These are phyloP conservation scores for Stephania cephalantha DNA, from an alignment of 164 flowering plant species.

Conservation along the genomic window DNA sequence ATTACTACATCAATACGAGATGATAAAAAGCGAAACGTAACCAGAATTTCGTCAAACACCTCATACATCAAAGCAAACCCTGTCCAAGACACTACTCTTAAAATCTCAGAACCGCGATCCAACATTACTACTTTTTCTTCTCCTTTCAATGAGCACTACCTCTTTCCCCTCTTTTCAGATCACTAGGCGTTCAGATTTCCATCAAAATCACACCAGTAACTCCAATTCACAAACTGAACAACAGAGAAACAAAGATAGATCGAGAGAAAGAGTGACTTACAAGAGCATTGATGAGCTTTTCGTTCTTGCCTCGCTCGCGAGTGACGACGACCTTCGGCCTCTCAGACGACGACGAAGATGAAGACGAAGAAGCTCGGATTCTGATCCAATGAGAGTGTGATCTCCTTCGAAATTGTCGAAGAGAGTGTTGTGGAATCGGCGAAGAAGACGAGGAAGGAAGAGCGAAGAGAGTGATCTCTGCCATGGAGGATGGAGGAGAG, in stretches of 20 bases:
- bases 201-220: neutral
- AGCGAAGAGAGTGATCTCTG: constrained; percentile 25
- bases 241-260: neutral
- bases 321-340: constrained; percentile 77
- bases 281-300: constrained; percentile 70
- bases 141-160: neutral
- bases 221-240: neutral
- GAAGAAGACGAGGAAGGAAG: constrained; percentile 17
- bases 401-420: constrained; percentile 3
- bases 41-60: constrained; percentile 9
- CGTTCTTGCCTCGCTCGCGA: constrained; percentile 86
- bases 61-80: neutral
- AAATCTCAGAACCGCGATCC: neutral
- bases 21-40: neutral
- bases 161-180: neutral
- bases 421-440: neutral
- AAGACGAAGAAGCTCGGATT: constrained; percentile 23
- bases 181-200: neutral
- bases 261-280: constrained; percentile 24
- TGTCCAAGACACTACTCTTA: neutral
- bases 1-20: neutral
- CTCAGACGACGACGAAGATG: constrained; percentile 15
- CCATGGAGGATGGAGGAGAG: constrained; percentile 12
- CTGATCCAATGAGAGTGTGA: constrained; percentile 8
- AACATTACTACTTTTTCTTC: neutral